Percentiles rank a stretch among this genome's conserved stretches.
Conservation (phyloP, 257 asterid genomes). For the Gardenia jasminoides region DNA sequence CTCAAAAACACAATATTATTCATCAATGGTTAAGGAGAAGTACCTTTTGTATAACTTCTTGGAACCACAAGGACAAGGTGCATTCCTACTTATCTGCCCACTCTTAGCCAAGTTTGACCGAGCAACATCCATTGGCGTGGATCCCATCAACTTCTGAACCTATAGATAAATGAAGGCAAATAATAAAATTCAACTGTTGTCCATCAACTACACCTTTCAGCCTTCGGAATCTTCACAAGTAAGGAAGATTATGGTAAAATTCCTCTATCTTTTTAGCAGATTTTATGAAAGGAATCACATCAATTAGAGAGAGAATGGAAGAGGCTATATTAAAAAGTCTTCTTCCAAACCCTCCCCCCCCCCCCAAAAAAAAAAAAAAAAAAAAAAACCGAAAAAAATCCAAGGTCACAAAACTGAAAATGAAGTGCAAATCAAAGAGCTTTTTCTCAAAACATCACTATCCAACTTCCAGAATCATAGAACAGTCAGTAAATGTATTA, state of each 20-base stretch:
- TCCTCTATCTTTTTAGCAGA: background rate
- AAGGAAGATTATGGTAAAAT: background rate
- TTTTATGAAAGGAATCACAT: background rate
- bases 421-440: background rate
- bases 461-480: background rate
- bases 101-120: conserved; percentile 76
- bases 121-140: conserved; percentile 81
- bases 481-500: background rate
- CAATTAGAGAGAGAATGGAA: background rate
- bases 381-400: too few species aligned
- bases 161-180: conserved; percentile 25
- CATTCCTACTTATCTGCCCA: conserved; percentile 80
- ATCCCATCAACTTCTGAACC: conserved; percentile 89
- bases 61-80: conserved; percentile 94
- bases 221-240: background rate
- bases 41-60: conserved; percentile 87
- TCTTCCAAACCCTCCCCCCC: background rate
- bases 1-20: conserved; percentile 3
- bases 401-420: background rate
- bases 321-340: background rate
- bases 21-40: conserved; percentile 6
- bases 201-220: background rate
- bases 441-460: background rate
- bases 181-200: background rate
- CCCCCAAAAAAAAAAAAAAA: too few species aligned